Base-by-base conservation (phyloP, 306 rosid genomes). In the Dalbergia cultrata region DNA sequence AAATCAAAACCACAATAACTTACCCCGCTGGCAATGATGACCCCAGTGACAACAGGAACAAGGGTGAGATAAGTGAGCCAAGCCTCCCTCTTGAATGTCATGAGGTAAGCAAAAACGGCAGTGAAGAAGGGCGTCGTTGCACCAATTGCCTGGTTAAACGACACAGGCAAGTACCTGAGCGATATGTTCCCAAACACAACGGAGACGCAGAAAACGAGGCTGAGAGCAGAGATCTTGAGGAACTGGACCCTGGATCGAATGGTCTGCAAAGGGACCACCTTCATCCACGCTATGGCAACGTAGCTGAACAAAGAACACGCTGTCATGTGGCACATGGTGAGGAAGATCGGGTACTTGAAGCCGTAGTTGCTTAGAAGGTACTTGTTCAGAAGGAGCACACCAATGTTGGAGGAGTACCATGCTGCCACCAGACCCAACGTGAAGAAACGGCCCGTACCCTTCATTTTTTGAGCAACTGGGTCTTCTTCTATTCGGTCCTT, bases 281-380 rank as follows among this genome's bases (percentile, higher is more conserved):
- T 95, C 92, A 95, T 70, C 99, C 99, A 95, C 41, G 99, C 99
- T 56, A 95, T 93, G 19, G 99, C 99, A 16, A 95, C 65, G 77
- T 95, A 95, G 83, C 99, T 95, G 80, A 95, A 76, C 75, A 95
- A 58, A 5, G 99, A 91, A 49, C 99, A 95, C 47, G 99, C 99
- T 4, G 97, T 95, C 99, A 95, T 95, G 78, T 95, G 99, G 75
- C 99, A 95, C 99, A 96, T 96, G 92, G 99, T 96, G 43, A 96
- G 91, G 89, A 96, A 96, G 89, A 96, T 96, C 83, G 98, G 98
- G 87, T 95, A 95, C 88, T 93, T 95, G 92, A 95, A 93, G 0
- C 99, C 99, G 57, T 96, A 93, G 88, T 93, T 93, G 89, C 98
- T 93, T 12, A 96, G 90, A 88, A 96, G 86, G 87, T 96, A 96